A percentile compares a stretch with the other conserved stretches of the same genome.
Conservation (phyloP, 2,329 filamentous ascomycete species). For the Neurospora sp. region DNA sequence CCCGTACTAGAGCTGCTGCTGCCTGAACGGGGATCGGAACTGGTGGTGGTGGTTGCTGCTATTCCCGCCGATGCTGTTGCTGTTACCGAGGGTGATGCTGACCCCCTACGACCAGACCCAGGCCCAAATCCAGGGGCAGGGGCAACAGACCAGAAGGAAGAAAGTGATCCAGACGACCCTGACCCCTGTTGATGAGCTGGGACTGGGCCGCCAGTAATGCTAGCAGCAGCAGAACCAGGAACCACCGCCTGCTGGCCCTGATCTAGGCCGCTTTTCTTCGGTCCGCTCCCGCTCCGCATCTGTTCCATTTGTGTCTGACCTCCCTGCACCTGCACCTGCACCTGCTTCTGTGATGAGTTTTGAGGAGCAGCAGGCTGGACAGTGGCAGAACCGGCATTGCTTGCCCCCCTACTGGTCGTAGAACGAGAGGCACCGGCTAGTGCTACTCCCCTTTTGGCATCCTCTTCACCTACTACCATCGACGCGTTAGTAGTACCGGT, state of each 20-base stretch:
- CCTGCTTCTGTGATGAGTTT: not conserved
- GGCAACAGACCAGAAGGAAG: not conserved
- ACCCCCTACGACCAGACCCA: not conserved
- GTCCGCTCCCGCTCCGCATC: not conserved
- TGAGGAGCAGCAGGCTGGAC: not conserved
- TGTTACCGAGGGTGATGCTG: not conserved
- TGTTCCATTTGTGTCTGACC: slow-evolving; percentile 4
- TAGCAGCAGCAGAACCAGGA: not conserved
- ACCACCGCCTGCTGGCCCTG: not conserved
- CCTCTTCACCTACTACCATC: not conserved
- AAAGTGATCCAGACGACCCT: not conserved
- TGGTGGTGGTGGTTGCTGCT: not conserved
- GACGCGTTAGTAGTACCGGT: not conserved
- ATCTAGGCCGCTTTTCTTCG: slow-evolving; percentile 1
- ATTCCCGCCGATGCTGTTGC: not conserved
- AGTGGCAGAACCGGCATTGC: not conserved
- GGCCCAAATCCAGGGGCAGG: not conserved
- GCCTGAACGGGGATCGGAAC: not conserved
- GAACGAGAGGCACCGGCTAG: slow-evolving; percentile 8
- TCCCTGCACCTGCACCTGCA: not conserved
- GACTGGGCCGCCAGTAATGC: not conserved
- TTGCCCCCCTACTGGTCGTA: not conserved
- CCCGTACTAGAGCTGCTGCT: not conserved
- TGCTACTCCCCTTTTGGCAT: slow-evolving; percentile 13
- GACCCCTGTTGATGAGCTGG: slow-evolving; percentile 1